Conservation (phyloP, 2,329 filamentous ascomycete genomes). For the Neofusicoccum kwambonambiense region DNA sequence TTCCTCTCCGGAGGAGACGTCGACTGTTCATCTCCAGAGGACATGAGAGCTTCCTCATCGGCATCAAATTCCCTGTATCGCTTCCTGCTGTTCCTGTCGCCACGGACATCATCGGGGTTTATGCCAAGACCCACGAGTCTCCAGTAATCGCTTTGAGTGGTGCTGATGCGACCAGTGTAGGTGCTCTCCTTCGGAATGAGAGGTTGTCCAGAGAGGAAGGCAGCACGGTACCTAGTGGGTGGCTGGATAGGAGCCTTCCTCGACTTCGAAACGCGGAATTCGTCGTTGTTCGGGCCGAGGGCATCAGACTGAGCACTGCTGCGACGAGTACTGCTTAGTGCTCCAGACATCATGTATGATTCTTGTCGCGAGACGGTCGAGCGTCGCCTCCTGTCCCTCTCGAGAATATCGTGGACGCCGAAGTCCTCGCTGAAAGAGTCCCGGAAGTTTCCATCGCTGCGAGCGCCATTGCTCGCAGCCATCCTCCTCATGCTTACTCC, state of each 20-base stretch:
- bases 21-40: not conserved
- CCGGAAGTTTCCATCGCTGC: not conserved
- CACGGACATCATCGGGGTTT: slow-evolving; percentile 29
- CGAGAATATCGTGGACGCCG: slow-evolving; percentile 5
- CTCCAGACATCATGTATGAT: slow-evolving; percentile 7
- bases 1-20: slow-evolving; percentile 10
- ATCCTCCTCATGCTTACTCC: slow-evolving; percentile 1
- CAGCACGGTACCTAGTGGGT: slow-evolving; percentile 3
- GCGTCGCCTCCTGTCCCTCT: not conserved
- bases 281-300: not conserved
- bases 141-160: slow-evolving; percentile 53
- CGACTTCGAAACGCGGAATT: not conserved
- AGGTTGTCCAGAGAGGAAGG: slow-evolving; percentile 13
- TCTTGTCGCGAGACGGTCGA: not conserved
- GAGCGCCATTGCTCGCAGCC: not conserved
- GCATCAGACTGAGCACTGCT: not conserved
- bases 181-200: slow-evolving; percentile 19
- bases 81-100: slow-evolving; percentile 27
- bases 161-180: slow-evolving; percentile 36
- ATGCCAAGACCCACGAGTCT: slow-evolving; percentile 50
- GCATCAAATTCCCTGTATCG: slow-evolving; percentile 23
- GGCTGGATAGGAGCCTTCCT: slow-evolving; percentile 3
- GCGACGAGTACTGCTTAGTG: not conserved
- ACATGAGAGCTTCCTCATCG: slow-evolving; percentile 18
- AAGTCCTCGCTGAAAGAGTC: slow-evolving; percentile 13